Percentiles rank a stretch among this genome's conserved stretches.
Conservation (phyloP, 2,329 filamentous ascomycete genomes). For the Pyrenophora teres region DNA sequence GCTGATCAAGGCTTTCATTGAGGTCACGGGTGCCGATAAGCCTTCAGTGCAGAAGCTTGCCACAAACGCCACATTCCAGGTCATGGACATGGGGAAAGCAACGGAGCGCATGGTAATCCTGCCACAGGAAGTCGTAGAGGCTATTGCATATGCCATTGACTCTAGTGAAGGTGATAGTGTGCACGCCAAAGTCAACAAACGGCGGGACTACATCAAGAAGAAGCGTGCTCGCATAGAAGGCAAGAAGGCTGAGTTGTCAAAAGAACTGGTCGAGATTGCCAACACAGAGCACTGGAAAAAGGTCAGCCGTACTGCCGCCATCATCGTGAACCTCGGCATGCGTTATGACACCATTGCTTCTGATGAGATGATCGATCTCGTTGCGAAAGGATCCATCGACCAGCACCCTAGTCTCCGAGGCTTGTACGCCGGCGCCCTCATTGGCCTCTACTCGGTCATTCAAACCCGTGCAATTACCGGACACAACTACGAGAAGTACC, state of each 20-base stretch:
- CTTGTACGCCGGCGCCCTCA: conserved; percentile 81
- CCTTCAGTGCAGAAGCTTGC: conserved; percentile 91
- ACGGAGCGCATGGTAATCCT: conserved; percentile 85
- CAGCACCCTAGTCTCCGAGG: conserved; percentile 83
- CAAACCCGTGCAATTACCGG: conserved; percentile 84
- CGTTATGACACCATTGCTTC: conserved; percentile 90
- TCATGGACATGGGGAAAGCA: conserved; percentile 90
- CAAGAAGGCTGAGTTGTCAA: conserved; percentile 78
- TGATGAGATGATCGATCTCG: conserved; percentile 78
- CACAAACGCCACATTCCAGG: conserved; percentile 76
- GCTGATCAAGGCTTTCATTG: conserved; percentile 88
- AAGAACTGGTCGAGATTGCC: conserved; percentile 79
- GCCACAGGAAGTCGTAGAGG: conserved; percentile 70
- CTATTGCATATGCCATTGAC: conserved; percentile 57
- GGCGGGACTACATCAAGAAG: conserved; percentile 74
- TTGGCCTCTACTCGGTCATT: conserved; percentile 76
- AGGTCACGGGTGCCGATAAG: conserved; percentile 88
- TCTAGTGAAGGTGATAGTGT: conserved; percentile 60
- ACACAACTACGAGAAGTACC: conserved; percentile 85
- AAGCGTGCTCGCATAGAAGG: conserved; percentile 78
- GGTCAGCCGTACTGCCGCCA: conserved; percentile 83
- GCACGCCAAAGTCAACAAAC: conserved; percentile 62
- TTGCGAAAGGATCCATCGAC: conserved; percentile 82
- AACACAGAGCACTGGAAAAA: conserved; percentile 94
- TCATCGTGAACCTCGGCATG: conserved; percentile 86